Evolutionary conservation across 805 yeast species (phyloP).

Genomic region (Lipomyces anomalus): DNA sequence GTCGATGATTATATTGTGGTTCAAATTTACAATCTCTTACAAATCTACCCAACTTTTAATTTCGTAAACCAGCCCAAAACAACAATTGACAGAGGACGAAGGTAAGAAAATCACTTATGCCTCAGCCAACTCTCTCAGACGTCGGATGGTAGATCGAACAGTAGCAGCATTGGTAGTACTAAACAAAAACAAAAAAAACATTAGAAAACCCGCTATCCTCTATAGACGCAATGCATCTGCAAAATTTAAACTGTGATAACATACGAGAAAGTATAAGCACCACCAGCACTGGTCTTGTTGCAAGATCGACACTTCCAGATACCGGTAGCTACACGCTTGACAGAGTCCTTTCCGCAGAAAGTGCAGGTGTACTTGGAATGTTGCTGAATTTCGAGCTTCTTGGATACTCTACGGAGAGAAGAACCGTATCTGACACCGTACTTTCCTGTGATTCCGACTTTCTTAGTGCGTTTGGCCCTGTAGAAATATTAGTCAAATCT

Average conservation of each 20-base stretch:
- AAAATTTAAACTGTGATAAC: slow-evolving; percentile 9
- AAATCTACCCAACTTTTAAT: too few species aligned
- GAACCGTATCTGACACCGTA: slow-evolving; percentile 99
- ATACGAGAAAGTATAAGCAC: slow-evolving; percentile 94
- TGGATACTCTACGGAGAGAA: slow-evolving; percentile 98
- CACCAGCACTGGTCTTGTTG: slow-evolving; percentile 97
- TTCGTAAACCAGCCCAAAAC: too few species aligned
- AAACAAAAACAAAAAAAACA: neutral
- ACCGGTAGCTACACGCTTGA: slow-evolving; percentile 96
- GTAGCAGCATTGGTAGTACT: slow-evolving; percentile 98
- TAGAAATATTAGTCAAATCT: too few species aligned
- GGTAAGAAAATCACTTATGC: slow-evolving; percentile 76
- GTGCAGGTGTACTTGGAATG: slow-evolving; percentile 99
- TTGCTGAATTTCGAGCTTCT: slow-evolving; percentile 98
- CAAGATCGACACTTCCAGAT: slow-evolving; percentile 97
- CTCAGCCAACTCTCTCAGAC: slow-evolving; percentile 99
- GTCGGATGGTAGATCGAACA: slow-evolving; percentile 99
- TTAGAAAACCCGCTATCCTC: too few species aligned
- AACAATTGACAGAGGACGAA: too few species aligned
- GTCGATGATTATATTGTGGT: too few species aligned
- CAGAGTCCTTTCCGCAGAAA: slow-evolving; percentile 99
- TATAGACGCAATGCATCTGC: too few species aligned
- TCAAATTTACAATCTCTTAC: too few species aligned
- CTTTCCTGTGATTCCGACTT: slow-evolving; percentile 99
- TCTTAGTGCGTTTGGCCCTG: slow-evolving; percentile 99